These are phyloP conservation scores for Buxus sempervirens DNA, from an alignment of 164 flowering plant genomes.

Conservation along the genomic window DNA sequence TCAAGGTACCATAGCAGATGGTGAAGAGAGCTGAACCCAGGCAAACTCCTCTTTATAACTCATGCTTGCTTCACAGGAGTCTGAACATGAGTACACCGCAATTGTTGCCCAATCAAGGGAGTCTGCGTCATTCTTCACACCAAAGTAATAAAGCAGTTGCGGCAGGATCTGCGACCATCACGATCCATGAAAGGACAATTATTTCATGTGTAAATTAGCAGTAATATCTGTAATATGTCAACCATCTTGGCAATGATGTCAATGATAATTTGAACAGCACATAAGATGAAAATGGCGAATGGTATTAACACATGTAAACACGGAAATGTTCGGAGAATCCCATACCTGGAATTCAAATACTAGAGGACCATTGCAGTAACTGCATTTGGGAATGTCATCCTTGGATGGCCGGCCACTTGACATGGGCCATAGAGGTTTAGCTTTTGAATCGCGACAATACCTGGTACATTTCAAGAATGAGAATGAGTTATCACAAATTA, in stretches of 20 bases:
- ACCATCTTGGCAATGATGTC: no score
- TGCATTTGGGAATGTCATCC: constrained; percentile 68
- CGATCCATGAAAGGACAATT: background rate
- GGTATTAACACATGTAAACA: background rate
- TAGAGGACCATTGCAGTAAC: constrained; percentile 51
- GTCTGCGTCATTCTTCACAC: constrained; percentile 63
- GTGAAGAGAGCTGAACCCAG: constrained; percentile 74
- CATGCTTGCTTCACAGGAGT: constrained; percentile 58
- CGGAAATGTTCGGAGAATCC: background rate
- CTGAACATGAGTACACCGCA: constrained; percentile 63
- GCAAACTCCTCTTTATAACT: constrained; percentile 76
- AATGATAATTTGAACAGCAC: no score
- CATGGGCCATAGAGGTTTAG: constrained; percentile 91
- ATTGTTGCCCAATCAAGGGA: constrained; percentile 92
- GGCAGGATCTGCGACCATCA: constrained; percentile 60
- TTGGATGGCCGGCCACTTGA: constrained; percentile 68
- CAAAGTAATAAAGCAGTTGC: constrained; percentile 77
- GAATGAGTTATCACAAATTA: no score
- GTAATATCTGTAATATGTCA: no score
- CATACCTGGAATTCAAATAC: constrained; percentile 80
- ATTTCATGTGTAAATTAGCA: background rate
- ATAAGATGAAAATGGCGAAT: background rate
- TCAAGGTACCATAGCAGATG: constrained; percentile 24
- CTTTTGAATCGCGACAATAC: constrained; percentile 48
- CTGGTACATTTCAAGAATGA: constrained; percentile 25